Conservation (phyloP, 345 rosid genomes). For the Euphorbia peplus region DNA sequence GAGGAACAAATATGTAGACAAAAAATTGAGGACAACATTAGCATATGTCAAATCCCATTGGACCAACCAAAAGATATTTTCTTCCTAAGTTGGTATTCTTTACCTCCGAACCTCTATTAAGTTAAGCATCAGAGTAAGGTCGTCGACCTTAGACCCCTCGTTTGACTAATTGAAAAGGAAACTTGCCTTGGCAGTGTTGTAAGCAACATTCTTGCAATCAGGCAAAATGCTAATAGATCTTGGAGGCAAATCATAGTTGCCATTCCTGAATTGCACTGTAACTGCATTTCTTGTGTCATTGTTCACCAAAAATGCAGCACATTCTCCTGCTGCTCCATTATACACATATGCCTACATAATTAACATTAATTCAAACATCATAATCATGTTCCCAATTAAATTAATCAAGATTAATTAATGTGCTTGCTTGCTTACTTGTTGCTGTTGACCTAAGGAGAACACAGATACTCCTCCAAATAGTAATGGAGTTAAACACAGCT, state of each 20-base stretch:
- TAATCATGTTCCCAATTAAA: not conserved
- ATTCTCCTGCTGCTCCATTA: constrained; percentile 34
- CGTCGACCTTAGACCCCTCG: too few relatives aligned
- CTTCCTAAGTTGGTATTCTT: too few relatives aligned
- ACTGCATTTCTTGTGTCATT: constrained; percentile 28
- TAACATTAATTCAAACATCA: not conserved
- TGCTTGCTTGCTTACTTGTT: constrained; percentile 49
- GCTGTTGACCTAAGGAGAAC: constrained; percentile 44
- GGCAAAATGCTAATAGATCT: constrained; percentile 66
- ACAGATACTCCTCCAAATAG: constrained; percentile 40
- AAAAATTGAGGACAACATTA: too few relatives aligned
- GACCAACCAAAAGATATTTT: too few relatives aligned
- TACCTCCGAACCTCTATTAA: too few relatives aligned
- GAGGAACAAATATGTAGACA: too few relatives aligned
- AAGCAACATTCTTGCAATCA: constrained; percentile 66
- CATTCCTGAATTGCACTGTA: constrained; percentile 42
- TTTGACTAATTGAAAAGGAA: not conserved
- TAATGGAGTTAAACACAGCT: constrained; percentile 50
- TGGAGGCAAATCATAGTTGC: constrained; percentile 51
- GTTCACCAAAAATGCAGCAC: constrained; percentile 73
- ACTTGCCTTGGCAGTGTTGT: constrained; percentile 69
- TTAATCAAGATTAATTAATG: not conserved
- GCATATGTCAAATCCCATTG: too few relatives aligned
- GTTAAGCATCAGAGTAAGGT: too few relatives aligned
- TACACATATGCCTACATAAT: constrained; percentile 57